Base-by-base conservation (phyloP, 805 yeast genomes). In the Saturnispora besseyi region DNA sequence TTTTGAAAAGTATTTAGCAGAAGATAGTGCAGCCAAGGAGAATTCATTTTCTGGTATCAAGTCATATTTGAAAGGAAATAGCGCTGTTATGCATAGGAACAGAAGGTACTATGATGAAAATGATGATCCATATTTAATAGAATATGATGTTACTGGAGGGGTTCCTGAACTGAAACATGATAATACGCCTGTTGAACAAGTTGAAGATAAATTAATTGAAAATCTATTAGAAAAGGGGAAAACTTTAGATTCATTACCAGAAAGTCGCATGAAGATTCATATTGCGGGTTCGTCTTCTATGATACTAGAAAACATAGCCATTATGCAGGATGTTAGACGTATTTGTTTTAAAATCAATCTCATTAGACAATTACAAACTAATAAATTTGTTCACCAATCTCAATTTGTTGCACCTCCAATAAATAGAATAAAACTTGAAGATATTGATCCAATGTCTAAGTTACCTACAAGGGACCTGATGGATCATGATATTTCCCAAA, bases 301-400 rank as follows among this genome's bases (percentile, higher is more conserved):
- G 8, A 69, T 87, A 50, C 73, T 77, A 57, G 74, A 75, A 21
- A 93, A 90, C 58, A 81, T 93, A 41, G 68, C 73, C 1, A 77
- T 84, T 55, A 87, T 93, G 74, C 97, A 91, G 67, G 88, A 88
- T 57, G 85, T 93, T 33, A 72, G 99, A 51, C 85, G 82, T 55
- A 74, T 87, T 4, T 90, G 97, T 62, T 86, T 88, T 68, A 90
- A 90, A 63, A 87, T 93, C 21, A 82, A 91, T 4, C 69, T 89
- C 45, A 87, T 93, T 51, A 74, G 96, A 56, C 90, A 90, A 61
- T 84, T 93, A 84, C 98, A 93, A 66, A 84, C 84, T 18, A 87
- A 84, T 46, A 83, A 80, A 52, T 81, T 80, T 63, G 70, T 84
- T 45, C 91, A 84, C 60, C 84, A 82, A 46, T 75, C 88, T 0